A percentile compares a stretch with the other conserved stretches of the same genome.
Evolutionary conservation across 306 rosid genomes (phyloP).

Genomic region (Canavalia ensiformis): DNA sequence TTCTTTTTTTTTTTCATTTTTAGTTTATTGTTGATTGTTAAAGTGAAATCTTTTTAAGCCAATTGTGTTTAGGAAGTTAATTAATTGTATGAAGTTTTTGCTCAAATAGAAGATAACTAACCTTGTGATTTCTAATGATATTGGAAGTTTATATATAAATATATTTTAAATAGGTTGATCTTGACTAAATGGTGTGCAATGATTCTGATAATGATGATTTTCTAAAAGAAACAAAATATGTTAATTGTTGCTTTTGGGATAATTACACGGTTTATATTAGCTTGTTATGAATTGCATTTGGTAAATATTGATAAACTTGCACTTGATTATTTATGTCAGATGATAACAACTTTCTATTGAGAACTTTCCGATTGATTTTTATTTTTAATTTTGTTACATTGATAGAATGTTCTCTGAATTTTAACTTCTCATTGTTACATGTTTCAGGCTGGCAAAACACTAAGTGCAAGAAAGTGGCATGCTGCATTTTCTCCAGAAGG

Average conservation of each 20-base stretch:
- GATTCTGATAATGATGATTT: background rate
- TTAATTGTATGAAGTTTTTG: background rate
- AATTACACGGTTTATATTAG: background rate
- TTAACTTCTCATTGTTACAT: constrained; percentile 26
- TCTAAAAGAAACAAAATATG: background rate
- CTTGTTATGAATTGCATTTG: background rate
- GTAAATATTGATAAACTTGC: background rate
- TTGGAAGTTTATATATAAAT: background rate
- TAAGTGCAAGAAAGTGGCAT: constrained; percentile 91
- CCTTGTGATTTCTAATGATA: background rate
- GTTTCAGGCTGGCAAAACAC: constrained; percentile 88
- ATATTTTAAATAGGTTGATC: background rate
- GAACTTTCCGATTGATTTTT: background rate
- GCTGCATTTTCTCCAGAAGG: constrained; percentile 96
- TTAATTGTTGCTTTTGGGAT: background rate
- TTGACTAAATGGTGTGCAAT: background rate
- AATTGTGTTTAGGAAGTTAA: background rate
- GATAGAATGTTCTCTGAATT: background rate
- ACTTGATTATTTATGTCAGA: background rate
- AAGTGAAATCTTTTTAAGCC: background rate
- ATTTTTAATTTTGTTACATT: constrained; percentile 17
- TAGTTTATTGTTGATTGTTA: background rate
- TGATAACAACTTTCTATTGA: background rate
- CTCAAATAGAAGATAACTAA: background rate
- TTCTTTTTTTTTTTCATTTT: background rate